Base-by-base conservation (phyloP, 1,284 basidiomycete genomes). In the Malassezia vespertilionis region DNA sequence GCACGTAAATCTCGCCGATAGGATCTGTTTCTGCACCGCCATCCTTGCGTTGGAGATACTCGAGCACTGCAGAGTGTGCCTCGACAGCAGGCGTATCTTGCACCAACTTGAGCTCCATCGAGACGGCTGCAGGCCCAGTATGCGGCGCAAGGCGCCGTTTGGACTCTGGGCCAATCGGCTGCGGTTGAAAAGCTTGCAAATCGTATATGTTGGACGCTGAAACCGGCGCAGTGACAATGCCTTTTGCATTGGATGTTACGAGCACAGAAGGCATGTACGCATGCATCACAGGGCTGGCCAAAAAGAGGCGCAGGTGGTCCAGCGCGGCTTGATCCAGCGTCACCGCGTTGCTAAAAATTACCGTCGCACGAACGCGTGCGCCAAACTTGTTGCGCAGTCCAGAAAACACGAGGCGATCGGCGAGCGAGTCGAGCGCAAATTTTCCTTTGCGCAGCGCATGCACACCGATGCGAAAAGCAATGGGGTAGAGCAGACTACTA, bases 21-120 rank as follows among this genome's bases (percentile, higher is more conserved):
- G 61, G 58, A 23, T 66, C 63, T 37, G 45, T 56, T 2, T 21
- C 20, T 9, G 14, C 20, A 10, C 35, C 40, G 12, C 44, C 46
- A 0, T 52, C 53, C 6, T 43, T 44, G 14, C 26, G 23, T n/a
- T 46, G 40, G 35, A 58, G 38, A n/a, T 51, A 53, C 33, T 50
- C 30, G 32, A 65, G 52, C 8, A 36, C 52, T 3, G 48, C 36
- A 5, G 53, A 52, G 11, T 50, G 47, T 4, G 42, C 33, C 3
- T 44, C 23, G 4, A 58, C 59, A 2, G 36, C 22, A 20, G 40
- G 36, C 20, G 54, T 54, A 34, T 65, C 46, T 2, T 11, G 4
- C n/a, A 58, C 53, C 5, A 70, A 51, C 53, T 68, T 70, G 31
- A 69, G 5, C 42, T 70, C 67, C 33, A 53, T 41, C 27, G 57